phyloP scores from a whole-genome alignment of 129 eudicot genomes.

The Escallonia herrerae region DNA sequence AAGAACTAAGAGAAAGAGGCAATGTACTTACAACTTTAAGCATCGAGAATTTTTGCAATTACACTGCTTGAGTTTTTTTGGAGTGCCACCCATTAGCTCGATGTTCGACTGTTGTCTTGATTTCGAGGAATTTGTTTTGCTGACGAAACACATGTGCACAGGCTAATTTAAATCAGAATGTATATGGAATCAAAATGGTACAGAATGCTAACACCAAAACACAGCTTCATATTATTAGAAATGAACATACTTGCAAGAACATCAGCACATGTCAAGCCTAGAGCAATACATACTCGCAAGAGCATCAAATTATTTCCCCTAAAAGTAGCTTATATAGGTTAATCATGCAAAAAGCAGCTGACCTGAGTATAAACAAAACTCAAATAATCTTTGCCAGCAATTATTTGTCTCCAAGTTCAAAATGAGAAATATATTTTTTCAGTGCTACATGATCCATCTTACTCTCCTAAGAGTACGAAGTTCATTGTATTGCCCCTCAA shows the following conservation, averaged over 20 bases:
- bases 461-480: too few relatives aligned
- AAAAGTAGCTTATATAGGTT: background rate
- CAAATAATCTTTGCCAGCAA: too few relatives aligned
- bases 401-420: too few relatives aligned
- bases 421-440: too few relatives aligned
- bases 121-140: slow-evolving; percentile 29
- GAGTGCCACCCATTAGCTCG: slow-evolving; percentile 34
- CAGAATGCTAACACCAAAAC: background rate
- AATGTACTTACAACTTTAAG: slow-evolving; percentile 48
- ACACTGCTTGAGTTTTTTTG: slow-evolving; percentile 52
- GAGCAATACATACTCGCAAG: background rate
- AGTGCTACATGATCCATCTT: too few relatives aligned
- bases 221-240: background rate
- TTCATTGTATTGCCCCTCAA: too few relatives aligned
- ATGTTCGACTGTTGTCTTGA: slow-evolving; percentile 14
- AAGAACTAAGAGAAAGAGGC: background rate
- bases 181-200: background rate
- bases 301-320: background rate
- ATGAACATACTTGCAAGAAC: background rate
- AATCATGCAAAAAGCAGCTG: background rate
- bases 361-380: background rate
- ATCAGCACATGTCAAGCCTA: background rate
- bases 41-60: slow-evolving; percentile 50
- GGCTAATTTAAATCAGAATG: too few relatives aligned
- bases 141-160: slow-evolving; percentile 6